Base-by-base conservation (phyloP, 1,139 yeast genomes). In the Diutina sp. region DNA sequence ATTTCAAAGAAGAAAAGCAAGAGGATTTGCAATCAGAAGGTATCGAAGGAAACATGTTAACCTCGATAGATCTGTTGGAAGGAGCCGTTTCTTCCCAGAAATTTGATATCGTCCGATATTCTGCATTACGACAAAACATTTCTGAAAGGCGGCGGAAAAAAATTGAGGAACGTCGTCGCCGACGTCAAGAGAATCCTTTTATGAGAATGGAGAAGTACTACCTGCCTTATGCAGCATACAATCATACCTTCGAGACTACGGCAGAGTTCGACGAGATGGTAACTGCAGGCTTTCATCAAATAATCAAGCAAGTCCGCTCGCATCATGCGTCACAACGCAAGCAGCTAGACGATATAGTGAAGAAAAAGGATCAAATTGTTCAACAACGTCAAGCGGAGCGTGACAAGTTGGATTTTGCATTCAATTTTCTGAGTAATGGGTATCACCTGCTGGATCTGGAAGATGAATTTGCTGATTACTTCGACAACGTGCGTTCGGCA, bases 61-160 rank as follows among this genome's bases (percentile, higher is more conserved):
- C n/a, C 11, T 11, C 41, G 14, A 12, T 35, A 35, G 41, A 35
- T 35, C 41, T n/a, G 6, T 35, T 14, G 21, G 45, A 29, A 29
- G 55, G 14, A 7, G 45, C 51, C 7, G 18, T 35, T 4, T 28
- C 30, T 11, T 14, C 12, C n/a, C 44, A 14, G 11, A 46, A 14
- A 7, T 79, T 84, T 60, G 85, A 85, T 66, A 74, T 85, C 54
- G 79, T 75, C 12, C 79, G 70, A 46, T 83, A 83, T 63, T 84
- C 89, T 0, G 68, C 71, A 12, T 73, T 74, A 54, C 70, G 89
- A 56, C 61, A 73, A 18, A 65, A 62, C 7, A 65, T 73, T 6
- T 57, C 57, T 21, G 62, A 67, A 30, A 58, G 64, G 16, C 63
- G 63, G 16, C 61, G 62, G n/a, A 57, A 61, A n/a, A 63, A 64